phyloP scores from a whole-genome alignment of 2,329 filamentous ascomycete genomes.

The Myriosclerotinia curreyana region DNA sequence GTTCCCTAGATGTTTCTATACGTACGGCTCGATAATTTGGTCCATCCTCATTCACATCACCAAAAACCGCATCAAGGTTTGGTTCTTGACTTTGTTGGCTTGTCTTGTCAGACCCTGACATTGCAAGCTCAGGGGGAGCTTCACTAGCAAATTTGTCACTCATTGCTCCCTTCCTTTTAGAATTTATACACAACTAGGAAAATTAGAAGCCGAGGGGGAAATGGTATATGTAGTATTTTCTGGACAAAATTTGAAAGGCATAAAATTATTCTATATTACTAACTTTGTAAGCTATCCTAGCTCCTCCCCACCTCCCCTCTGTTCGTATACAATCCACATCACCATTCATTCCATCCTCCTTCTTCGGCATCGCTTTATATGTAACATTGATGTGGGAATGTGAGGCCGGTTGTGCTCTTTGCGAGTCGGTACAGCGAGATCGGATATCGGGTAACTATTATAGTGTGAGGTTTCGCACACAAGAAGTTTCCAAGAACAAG shows the following conservation, averaged over 20 bases:
- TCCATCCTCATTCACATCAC: slow-evolving; percentile 17
- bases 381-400: not conserved
- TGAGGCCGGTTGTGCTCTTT: not conserved
- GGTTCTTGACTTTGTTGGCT: not conserved
- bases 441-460: not conserved
- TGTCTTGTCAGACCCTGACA: too few species aligned
- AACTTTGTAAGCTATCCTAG: too few species aligned
- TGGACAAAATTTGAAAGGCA: too few species aligned
- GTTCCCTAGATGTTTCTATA: not conserved
- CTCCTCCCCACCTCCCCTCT: too few species aligned
- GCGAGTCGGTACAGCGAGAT: not conserved
- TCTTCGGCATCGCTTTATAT: not conserved
- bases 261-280: too few species aligned
- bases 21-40: slow-evolving; percentile 16
- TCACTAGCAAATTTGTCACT: not conserved
- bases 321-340: too few species aligned
- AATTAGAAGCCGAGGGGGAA: not conserved
- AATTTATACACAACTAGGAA: not conserved
- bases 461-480: not conserved
- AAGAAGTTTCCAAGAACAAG: too few species aligned
- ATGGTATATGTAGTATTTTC: not conserved
- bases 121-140: not conserved
- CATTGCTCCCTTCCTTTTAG: not conserved
- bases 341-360: too few species aligned
- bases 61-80: slow-evolving; percentile 14